These are phyloP conservation scores for Aspergillus avenaceus DNA, from an alignment of 495 filamentous ascomycete genomes.

Conservation along the genomic window DNA sequence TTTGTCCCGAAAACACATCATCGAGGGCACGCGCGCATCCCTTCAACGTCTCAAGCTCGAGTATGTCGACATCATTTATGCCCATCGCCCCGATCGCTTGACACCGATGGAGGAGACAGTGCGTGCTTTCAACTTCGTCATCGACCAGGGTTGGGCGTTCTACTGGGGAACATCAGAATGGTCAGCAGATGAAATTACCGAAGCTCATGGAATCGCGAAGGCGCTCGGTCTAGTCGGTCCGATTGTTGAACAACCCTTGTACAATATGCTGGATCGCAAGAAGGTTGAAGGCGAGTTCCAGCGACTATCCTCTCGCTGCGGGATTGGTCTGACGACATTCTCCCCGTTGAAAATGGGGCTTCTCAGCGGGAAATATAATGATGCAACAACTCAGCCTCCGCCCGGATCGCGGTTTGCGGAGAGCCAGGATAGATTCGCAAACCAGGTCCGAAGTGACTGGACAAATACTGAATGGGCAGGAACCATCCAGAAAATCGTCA, in stretches of 20 bases:
- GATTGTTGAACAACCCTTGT: slow-evolving; percentile 79
- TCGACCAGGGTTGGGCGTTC: slow-evolving; percentile 72
- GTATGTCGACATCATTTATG: slow-evolving; percentile 75
- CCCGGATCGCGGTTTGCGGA: slow-evolving; percentile 36
- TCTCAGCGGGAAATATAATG: slow-evolving; percentile 79
- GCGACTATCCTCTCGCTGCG: slow-evolving; percentile 58
- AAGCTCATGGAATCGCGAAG: slow-evolving; percentile 72
- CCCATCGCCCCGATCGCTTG: slow-evolving; percentile 75
- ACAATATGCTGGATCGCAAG: slow-evolving; percentile 69
- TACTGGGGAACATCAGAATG: slow-evolving; percentile 94
- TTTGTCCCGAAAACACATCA: slow-evolving; percentile 76
- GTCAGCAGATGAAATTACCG: slow-evolving; percentile 74
- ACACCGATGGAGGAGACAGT: slow-evolving; percentile 88
- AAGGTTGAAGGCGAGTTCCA: slow-evolving; percentile 74
- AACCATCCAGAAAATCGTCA: slow-evolving; percentile 21
- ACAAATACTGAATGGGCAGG: slow-evolving; percentile 20
- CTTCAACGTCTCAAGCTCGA: slow-evolving; percentile 67
- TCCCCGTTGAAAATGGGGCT: slow-evolving; percentile 69
- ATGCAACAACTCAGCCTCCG: slow-evolving; percentile 35
- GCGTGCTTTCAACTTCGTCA: slow-evolving; percentile 77
- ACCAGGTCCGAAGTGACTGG: slow-evolving; percentile 25
- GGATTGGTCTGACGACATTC: slow-evolving; percentile 71
- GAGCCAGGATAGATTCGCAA: slow-evolving; percentile 33
- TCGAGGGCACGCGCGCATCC: slow-evolving; percentile 64
- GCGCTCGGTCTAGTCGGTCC: slow-evolving; percentile 74